These are phyloP conservation scores for Mrakia blollopis DNA, from an alignment of 768 basidiomycete species.

Conservation along the genomic window DNA sequence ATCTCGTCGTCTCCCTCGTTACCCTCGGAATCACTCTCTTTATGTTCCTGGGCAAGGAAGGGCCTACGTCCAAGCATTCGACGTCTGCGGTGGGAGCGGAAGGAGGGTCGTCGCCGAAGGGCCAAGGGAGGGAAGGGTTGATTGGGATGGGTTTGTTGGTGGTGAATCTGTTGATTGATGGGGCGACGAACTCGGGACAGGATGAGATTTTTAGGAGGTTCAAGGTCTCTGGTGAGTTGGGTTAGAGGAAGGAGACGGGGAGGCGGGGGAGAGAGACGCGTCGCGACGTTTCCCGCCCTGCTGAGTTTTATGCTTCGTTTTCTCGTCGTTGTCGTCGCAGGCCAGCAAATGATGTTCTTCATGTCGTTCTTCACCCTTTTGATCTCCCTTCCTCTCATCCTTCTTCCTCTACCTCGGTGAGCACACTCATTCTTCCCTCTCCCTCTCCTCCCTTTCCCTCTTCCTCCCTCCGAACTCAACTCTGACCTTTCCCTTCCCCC, in stretches of 20 bases:
- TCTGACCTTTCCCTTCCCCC: conserved; percentile 20
- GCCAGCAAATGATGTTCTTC: conserved; percentile 99
- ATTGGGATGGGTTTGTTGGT: conserved; percentile 72
- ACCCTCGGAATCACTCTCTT: conserved; percentile 86
- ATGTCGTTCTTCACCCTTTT: conserved; percentile 83
- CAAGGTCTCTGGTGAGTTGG: conserved; percentile 23
- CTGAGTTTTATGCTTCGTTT: conserved; percentile 37
- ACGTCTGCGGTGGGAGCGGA: conserved; percentile 5
- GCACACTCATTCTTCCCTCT: conserved; percentile 28
- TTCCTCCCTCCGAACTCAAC: too few species aligned
- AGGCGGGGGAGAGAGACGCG: neutral
- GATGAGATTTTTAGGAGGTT: conserved; percentile 73
- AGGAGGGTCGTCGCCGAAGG: neutral
- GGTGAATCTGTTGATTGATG: conserved; percentile 85
- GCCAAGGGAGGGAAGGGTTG: conserved; percentile 39
- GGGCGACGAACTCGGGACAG: conserved; percentile 90
- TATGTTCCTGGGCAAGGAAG: conserved; percentile 61
- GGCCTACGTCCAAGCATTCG: conserved; percentile 25
- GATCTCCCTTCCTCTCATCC: conserved; percentile 61
- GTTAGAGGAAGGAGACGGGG: neutral
- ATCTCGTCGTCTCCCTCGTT: conserved; percentile 88
- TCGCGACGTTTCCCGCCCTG: too few species aligned
- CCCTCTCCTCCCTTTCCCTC: conserved; percentile 19
- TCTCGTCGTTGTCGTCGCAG: conserved; percentile 60
- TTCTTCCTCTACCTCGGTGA: conserved; percentile 45